Percentiles rank a stretch among this genome's conserved stretches.
Evolutionary conservation across 495 filamentous ascomycete species (phyloP).

Genomic region (Penicillium mononematosum): DNA sequence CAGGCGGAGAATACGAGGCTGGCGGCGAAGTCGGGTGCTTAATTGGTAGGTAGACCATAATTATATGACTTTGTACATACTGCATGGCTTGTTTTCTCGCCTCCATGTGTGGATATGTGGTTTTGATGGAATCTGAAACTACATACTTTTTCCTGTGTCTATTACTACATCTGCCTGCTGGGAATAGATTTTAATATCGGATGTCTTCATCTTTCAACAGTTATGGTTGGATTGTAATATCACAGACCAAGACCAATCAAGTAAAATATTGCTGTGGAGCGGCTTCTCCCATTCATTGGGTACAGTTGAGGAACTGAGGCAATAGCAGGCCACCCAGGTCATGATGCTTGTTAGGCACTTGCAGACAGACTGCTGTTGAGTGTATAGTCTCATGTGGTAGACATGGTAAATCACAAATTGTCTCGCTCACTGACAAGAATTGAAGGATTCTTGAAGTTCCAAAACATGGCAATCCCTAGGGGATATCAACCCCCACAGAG

Average conservation of each 20-base stretch:
- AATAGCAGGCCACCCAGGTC: background rate
- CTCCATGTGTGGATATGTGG: background rate
- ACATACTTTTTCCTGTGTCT: background rate
- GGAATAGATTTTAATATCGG: background rate
- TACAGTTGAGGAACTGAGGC: background rate
- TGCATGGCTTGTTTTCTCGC: background rate
- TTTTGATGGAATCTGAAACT: background rate
- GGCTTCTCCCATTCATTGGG: background rate
- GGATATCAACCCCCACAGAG: background rate
- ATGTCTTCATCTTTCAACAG: background rate
- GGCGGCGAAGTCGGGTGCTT: conserved; percentile 21
- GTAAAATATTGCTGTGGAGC: background rate
- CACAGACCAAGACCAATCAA: background rate
- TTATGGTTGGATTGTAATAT: background rate
- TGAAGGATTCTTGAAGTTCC: background rate
- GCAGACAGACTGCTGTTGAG: background rate
- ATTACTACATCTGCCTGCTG: background rate
- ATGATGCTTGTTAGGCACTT: background rate
- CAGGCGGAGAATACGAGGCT: conserved; percentile 62
- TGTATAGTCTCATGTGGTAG: background rate
- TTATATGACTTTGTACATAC: conserved; percentile 6
- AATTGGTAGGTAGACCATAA: background rate
- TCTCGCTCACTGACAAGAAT: background rate
- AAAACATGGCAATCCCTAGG: background rate
- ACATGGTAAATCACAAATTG: background rate